phyloP scores from a whole-genome alignment of 768 basidiomycete genomes.

The Suillus hirtellus region DNA sequence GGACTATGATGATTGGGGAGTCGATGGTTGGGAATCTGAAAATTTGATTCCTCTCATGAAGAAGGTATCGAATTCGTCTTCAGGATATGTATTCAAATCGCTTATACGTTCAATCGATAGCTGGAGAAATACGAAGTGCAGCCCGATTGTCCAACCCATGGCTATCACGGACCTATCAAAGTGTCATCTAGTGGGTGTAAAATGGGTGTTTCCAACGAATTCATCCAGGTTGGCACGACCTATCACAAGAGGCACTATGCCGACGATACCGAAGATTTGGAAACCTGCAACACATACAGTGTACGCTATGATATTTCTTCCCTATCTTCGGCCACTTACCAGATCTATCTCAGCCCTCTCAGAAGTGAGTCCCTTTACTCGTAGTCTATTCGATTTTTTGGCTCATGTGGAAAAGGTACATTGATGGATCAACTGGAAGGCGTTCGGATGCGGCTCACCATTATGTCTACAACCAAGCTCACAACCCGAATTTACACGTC shows the following conservation, averaged over 20 bases:
- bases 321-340: background rate
- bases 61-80: background rate
- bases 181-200: background rate
- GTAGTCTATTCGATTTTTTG: background rate
- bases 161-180: background rate
- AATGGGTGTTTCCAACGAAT: background rate
- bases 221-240: background rate
- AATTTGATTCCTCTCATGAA: background rate
- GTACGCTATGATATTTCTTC: background rate
- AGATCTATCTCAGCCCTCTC: conserved; percentile 33
- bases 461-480: background rate
- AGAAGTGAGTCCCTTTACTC: conserved; percentile 39
- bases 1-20: background rate
- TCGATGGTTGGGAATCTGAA: background rate
- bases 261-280: background rate
- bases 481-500: background rate
- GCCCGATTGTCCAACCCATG: background rate
- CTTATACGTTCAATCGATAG: background rate
- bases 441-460: conserved; percentile 52
- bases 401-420: conserved; percentile 42
- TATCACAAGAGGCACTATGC: background rate
- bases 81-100: background rate
- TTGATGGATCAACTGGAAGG: conserved; percentile 48
- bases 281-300: background rate
- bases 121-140: background rate